Conservation (phyloP, 441 rosid species). For the Gossypium aridum region DNA sequence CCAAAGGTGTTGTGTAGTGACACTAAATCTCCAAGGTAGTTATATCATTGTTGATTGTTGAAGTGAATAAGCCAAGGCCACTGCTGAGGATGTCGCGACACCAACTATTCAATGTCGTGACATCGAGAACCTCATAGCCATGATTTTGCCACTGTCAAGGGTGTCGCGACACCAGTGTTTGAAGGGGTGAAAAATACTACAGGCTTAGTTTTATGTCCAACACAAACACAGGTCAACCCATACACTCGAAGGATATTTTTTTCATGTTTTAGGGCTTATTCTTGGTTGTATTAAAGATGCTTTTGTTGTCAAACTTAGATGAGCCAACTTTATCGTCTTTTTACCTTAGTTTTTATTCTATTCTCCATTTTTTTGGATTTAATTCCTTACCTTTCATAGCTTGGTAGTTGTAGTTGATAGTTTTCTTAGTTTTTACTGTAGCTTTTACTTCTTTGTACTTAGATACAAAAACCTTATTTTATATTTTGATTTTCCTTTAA, state of each 20-base stretch:
- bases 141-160: neutral
- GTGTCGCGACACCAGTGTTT: neutral
- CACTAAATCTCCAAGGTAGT: neutral
- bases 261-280: neutral
- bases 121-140: neutral
- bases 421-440: neutral
- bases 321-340: neutral
- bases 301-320: neutral
- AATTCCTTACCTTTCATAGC: neutral
- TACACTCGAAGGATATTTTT: neutral
- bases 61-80: neutral
- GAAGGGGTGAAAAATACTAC: neutral
- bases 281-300: neutral
- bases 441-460: neutral
- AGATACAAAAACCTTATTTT: neutral
- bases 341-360: neutral
- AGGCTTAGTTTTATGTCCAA: neutral
- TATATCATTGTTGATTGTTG: neutral
- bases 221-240: neutral
- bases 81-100: neutral
- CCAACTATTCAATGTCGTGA: neutral
- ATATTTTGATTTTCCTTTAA: too few relatives aligned
- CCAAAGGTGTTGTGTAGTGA: too few relatives aligned
- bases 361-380: neutral
- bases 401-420: neutral